These are phyloP conservation scores for Filobasidium floriforme DNA, from an alignment of 768 basidiomycete species.

Conservation along the genomic window DNA sequence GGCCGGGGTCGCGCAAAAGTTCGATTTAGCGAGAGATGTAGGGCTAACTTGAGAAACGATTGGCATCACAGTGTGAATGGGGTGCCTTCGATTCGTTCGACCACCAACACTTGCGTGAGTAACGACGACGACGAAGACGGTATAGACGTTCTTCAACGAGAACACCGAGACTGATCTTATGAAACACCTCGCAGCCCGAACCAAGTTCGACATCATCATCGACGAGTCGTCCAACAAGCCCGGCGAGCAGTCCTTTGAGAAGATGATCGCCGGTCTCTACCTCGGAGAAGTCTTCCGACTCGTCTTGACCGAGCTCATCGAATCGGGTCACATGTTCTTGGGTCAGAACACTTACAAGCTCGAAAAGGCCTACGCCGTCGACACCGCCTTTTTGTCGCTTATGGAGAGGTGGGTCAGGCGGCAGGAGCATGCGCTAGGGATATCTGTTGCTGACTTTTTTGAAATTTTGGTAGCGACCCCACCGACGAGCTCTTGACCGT, in stretches of 20 bases:
- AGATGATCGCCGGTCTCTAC: slow-evolving; percentile 94
- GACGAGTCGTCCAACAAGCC: slow-evolving; percentile 96
- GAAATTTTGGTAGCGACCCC: slow-evolving; percentile 57
- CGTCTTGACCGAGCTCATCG: slow-evolving; percentile 88
- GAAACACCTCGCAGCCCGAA: slow-evolving; percentile 52
- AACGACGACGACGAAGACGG: background rate
- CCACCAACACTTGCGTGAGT: slow-evolving; percentile 72
- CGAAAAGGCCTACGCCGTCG: slow-evolving; percentile 82
- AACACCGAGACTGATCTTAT: background rate
- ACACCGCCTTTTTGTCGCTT: slow-evolving; percentile 91
- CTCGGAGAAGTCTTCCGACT: slow-evolving; percentile 94
- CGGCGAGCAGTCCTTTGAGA: slow-evolving; percentile 66
- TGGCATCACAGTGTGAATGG: slow-evolving; percentile 48
- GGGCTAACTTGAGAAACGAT: background rate
- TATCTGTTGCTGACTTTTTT: background rate
- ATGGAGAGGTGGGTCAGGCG: slow-evolving; percentile 70
- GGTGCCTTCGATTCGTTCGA: slow-evolving; percentile 95
- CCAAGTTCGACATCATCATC: slow-evolving; percentile 85
- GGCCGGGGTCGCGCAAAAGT: background rate
- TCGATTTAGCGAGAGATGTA: slow-evolving; percentile 35
- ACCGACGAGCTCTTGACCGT: slow-evolving; percentile 95
- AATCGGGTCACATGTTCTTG: slow-evolving; percentile 92
- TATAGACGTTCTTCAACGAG: background rate
- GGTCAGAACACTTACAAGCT: slow-evolving; percentile 99
- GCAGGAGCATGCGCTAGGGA: background rate